Base-by-base conservation (phyloP, 495 filamentous ascomycete species). In the Penicillium cataractarum region DNA sequence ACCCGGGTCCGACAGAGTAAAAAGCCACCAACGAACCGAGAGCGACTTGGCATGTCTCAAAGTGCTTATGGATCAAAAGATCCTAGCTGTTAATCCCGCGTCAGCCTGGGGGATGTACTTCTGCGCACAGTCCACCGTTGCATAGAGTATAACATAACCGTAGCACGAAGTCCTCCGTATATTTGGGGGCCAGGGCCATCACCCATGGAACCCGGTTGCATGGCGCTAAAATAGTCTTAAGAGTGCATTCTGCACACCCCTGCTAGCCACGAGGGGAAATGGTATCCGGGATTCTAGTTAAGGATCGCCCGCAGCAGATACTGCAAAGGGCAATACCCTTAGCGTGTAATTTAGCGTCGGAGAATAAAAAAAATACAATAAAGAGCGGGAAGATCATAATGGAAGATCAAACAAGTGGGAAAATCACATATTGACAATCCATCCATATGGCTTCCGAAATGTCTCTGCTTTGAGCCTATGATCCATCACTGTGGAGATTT, bases 221-320 rank as follows among this genome's bases (percentile, higher is more conserved):
- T 13, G 24, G 26, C 24, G 46, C 46, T 29, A 50, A 50, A 50
- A 27, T 29, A 50, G 24, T n/a, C 46, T 29, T 12, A 46, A 31
- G 3, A 4, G 29, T 49, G 24, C 46, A 50, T 26, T 6, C 12
- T 49, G 46, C 46, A 50, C 4, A 29, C 46, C 46, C 46, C 24
- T 50, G 46, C 46, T 29, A 50, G 24, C 46, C 46, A 50, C 46
- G 24, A 50, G 46, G 46, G 46, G 46, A 6, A 29, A 12, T 50
- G 35, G 35, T 39, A 12, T 50, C 46, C 8, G 2, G 42, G 42
- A 22, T 29, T 50, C 46, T 8, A 29, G 15, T 6, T 6, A 29
- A 50, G 8, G 46, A 50, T 50, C 46, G 24, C 9, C 46, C n/a
- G 6, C 46, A 24, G 24, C 12, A 50, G 4, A 27, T 50, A 27